A percentile compares a stretch with the other conserved stretches of the same genome.
Evolutionary conservation across 768 basidiomycete genomes (phyloP).

Genomic region (Asterophora lycoperdoides): DNA sequence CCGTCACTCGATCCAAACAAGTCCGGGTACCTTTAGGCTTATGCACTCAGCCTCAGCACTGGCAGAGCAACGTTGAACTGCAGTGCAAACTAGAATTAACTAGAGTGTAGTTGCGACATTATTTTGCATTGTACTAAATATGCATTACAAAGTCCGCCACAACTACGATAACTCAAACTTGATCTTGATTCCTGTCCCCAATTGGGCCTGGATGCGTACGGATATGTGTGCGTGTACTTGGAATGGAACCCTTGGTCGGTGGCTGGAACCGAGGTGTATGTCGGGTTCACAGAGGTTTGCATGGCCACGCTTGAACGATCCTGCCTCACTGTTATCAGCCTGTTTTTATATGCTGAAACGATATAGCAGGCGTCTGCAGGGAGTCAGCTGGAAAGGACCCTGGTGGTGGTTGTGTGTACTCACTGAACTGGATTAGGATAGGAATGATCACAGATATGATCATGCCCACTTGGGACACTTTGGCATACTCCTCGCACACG

Average conservation of each 20-base stretch:
- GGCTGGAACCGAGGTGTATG: constrained; percentile 24
- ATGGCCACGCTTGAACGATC: constrained; percentile 21
- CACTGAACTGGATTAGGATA: constrained; percentile 35
- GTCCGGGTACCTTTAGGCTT: no score
- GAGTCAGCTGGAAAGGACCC: background rate
- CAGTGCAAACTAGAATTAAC: no score
- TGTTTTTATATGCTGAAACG: constrained; percentile 31
- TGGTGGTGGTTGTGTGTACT: constrained; percentile 16
- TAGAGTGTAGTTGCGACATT: no score
- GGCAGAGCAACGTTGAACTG: no score
- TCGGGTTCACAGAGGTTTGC: constrained; percentile 12
- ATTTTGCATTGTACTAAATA: no score
- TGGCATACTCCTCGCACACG: constrained; percentile 26
- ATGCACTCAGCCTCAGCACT: no score
- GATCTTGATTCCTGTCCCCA: constrained; percentile 1
- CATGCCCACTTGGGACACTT: constrained; percentile 25
- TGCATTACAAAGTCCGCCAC: background rate
- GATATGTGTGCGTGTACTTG: constrained; percentile 26
- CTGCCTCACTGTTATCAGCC: constrained; percentile 26
- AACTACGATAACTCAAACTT: background rate
- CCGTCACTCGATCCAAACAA: constrained; percentile 13
- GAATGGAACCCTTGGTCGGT: constrained; percentile 26
- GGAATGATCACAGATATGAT: constrained; percentile 33
- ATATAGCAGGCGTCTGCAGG: constrained; percentile 36
- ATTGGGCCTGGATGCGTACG: constrained; percentile 26